A percentile compares a stretch with the other conserved stretches of the same genome.
phyloP scores from a whole-genome alignment of 768 basidiomycete genomes.

The Mycena maculata region DNA sequence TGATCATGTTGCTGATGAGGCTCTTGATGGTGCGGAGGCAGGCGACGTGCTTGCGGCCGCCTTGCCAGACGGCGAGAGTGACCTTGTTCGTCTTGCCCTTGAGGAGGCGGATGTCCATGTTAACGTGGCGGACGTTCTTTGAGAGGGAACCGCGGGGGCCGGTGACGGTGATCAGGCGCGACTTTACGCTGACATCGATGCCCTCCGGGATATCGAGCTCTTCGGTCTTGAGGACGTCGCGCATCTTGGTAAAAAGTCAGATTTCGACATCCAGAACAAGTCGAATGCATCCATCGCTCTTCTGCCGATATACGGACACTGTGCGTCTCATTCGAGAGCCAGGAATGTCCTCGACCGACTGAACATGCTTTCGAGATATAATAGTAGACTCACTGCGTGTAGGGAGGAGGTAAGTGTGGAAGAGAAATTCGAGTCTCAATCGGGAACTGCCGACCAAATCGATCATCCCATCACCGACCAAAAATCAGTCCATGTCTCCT shows the following conservation, averaged over 20 bases:
- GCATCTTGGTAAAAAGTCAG: conserved; percentile 70
- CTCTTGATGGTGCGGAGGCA: conserved; percentile 97
- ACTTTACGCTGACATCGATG: conserved; percentile 89
- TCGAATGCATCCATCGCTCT: conserved; percentile 17
- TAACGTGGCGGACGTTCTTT: conserved; percentile 92
- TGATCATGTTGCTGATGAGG: conserved; percentile 97
- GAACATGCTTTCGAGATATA: neutral
- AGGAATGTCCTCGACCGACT: neutral
- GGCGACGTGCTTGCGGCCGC: conserved; percentile 97
- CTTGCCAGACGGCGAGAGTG: conserved; percentile 97
- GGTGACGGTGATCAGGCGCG: conserved; percentile 90
- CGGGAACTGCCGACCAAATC: too few relatives aligned
- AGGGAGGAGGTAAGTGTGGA: neutral
- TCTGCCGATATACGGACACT: neutral
- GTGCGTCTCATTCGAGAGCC: conserved; percentile 18
- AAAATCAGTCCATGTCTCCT: too few relatives aligned
- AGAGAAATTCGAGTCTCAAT: neutral
- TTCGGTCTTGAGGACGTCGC: conserved; percentile 93
- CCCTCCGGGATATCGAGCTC: conserved; percentile 89
- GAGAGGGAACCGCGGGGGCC: conserved; percentile 94
- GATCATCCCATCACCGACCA: too few relatives aligned
- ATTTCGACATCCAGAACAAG: conserved; percentile 48
- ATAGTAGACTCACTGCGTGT: neutral
- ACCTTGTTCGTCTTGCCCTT: conserved; percentile 85
- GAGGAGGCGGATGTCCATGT: conserved; percentile 91